These are phyloP conservation scores for Talaromyces marneffei DNA, from an alignment of 2,329 filamentous ascomycete species.

Conservation along the genomic window DNA sequence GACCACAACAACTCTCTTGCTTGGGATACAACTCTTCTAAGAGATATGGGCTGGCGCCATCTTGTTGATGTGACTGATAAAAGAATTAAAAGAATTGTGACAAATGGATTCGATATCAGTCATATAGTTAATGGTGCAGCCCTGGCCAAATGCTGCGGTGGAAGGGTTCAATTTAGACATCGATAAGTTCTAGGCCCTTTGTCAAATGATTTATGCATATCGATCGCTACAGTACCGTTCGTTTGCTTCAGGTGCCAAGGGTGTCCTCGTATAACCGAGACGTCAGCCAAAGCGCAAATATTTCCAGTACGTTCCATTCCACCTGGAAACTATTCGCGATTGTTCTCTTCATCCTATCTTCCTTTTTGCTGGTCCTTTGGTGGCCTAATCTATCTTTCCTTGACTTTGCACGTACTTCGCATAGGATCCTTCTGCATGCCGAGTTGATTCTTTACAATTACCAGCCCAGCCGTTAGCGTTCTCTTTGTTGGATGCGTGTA, in stretches of 20 bases:
- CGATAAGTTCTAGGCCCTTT: neutral
- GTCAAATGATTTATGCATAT: neutral
- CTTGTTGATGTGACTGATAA: neutral
- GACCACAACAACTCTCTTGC: neutral
- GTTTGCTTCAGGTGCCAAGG: neutral
- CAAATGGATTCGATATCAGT: neutral
- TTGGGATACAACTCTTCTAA: neutral
- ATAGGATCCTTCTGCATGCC: neutral
- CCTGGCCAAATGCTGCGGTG: neutral
- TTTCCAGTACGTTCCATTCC: neutral
- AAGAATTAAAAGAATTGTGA: neutral
- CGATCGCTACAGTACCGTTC: neutral
- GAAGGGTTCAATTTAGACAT: neutral
- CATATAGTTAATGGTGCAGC: neutral
- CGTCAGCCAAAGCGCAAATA: neutral
- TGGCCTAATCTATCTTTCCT: neutral
- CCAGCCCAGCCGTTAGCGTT: neutral
- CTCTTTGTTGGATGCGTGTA: neutral
- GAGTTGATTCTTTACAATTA: neutral
- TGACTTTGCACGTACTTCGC: neutral
- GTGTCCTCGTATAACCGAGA: neutral
- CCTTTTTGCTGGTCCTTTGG: neutral
- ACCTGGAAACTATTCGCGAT: neutral
- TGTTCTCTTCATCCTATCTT: neutral
- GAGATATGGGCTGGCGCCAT: neutral